Evolutionary conservation across 83 land plant species (phyloP), one percentile per base, ranked within the genome.

Genomic region (Picea engelmannii): DNA sequence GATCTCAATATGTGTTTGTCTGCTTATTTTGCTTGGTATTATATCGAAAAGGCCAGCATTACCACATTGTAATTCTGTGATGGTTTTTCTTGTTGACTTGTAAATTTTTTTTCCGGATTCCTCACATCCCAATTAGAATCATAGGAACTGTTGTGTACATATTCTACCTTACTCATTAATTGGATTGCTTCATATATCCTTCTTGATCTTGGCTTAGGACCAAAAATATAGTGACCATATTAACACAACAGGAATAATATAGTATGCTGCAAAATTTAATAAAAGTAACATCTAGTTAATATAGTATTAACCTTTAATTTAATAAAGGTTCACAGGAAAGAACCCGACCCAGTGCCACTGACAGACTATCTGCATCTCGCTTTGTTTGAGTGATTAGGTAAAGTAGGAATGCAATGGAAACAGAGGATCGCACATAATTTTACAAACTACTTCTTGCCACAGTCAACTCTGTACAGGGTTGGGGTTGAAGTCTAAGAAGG

Each of bases 281-380:
- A 70, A 70, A 35, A 70, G 7, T 17, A 70, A 40, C 74, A 70
- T n/a, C n/a, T n/a, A n/a, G n/a, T n/a, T n/a, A n/a, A n/a, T n/a
- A n/a, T n/a, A n/a, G n/a, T n/a, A n/a, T n/a, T n/a, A n/a, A n/a
- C n/a, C n/a, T n/a, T n/a, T n/a, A n/a, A n/a, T n/a, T n/a, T n/a
- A n/a, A n/a, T n/a, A n/a, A n/a, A n/a, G n/a, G n/a, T n/a, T n/a
- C n/a, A n/a, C n/a, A n/a, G n/a, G n/a, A n/a, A n/a, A n/a, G n/a
- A n/a, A n/a, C n/a, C n/a, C n/a, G n/a, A n/a, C n/a, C n/a, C n/a
- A n/a, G n/a, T n/a, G n/a, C n/a, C n/a, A n/a, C n/a, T n/a, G n/a
- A n/a, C n/a, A n/a, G n/a, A n/a, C n/a, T n/a, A n/a, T n/a, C n/a
- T n/a, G n/a, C n/a, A n/a, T n/a, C n/a, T n/a, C n/a, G n/a, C n/a